A percentile compares a stretch with the other conserved stretches of the same genome.
Conservation (phyloP, 495 filamentous ascomycete species). For the Lophiostoma macrostomum region DNA sequence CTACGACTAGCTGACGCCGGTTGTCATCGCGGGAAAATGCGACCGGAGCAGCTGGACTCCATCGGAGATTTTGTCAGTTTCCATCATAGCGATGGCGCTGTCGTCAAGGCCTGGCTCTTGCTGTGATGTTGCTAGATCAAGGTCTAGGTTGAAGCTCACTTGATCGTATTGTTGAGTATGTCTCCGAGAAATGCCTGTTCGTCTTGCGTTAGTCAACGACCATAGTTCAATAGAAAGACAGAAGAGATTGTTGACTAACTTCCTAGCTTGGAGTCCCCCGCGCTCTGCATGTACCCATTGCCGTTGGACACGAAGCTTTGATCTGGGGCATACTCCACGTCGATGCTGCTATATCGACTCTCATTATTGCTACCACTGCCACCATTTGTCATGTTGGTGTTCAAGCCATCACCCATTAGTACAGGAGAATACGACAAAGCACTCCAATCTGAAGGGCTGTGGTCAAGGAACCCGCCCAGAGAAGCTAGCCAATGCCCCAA, state of each 20-base stretch:
- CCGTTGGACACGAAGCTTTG: slow-evolving; percentile 33
- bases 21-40: slow-evolving; percentile 3
- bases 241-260: slow-evolving; percentile 35
- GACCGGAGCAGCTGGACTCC: slow-evolving; percentile 1
- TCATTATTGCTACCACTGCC: slow-evolving; percentile 33
- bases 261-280: slow-evolving; percentile 39
- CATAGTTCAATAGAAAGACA: neutral
- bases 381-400: slow-evolving; percentile 17
- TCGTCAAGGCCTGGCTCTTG: slow-evolving; percentile 54
- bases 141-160: slow-evolving; percentile 23
- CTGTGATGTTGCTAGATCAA: slow-evolving; percentile 21
- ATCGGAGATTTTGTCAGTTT: slow-evolving; percentile 22
- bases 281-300: slow-evolving; percentile 35
- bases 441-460: slow-evolving; percentile 34
- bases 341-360: slow-evolving; percentile 36
- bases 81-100: slow-evolving; percentile 56
- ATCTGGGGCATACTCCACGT: slow-evolving; percentile 34
- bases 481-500: slow-evolving; percentile 91
- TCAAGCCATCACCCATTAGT: slow-evolving; percentile 16
- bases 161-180: slow-evolving; percentile 14
- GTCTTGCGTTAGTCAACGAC: slow-evolving; percentile 31
- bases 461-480: slow-evolving; percentile 84
- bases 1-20: slow-evolving; percentile 13
- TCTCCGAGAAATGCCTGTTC: slow-evolving; percentile 22
- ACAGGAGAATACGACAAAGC: slow-evolving; percentile 16